Percentiles rank a stretch among this genome's conserved stretches.
phyloP scores from a whole-genome alignment of 768 basidiomycete species.

The Kwoniella dendrophila region DNA sequence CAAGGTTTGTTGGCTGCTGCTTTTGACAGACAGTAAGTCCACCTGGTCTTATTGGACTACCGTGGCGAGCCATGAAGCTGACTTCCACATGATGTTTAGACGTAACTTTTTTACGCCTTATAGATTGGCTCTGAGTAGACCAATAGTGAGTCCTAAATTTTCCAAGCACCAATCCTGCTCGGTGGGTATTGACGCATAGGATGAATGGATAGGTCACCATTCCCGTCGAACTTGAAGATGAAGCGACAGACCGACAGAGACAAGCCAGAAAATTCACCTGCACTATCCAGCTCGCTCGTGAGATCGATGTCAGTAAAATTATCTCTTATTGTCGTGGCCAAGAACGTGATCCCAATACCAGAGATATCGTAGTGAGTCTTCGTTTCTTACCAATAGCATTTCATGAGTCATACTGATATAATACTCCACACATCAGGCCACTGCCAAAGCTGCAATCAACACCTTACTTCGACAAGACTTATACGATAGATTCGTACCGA shows the following conservation, averaged over 20 bases:
- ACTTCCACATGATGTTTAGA: not conserved
- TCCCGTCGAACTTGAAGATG: conserved; percentile 40
- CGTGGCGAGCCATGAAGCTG: not conserved
- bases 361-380: conserved; percentile 39
- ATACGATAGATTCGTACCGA: conserved; percentile 32
- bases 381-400: not conserved
- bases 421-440: conserved; percentile 1
- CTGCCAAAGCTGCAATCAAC: conserved; percentile 14
- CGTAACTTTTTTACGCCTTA: conserved; percentile 40
- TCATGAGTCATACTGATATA: not conserved
- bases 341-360: conserved; percentile 32
- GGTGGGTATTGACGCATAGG: not conserved
- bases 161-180: not conserved
- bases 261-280: conserved; percentile 44
- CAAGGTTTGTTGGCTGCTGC: conserved; percentile 32
- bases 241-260: conserved; percentile 29
- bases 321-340: conserved; percentile 41
- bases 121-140: conserved; percentile 25
- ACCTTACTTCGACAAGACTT: conserved; percentile 34
- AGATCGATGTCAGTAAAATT: conserved; percentile 47
- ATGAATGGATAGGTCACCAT: conserved; percentile 24
- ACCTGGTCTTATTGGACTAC: not conserved
- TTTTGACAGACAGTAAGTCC: conserved; percentile 41
- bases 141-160: conserved; percentile 14
- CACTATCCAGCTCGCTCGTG: conserved; percentile 37